These are phyloP conservation scores for Calonectria henricotiae DNA, from an alignment of 2,329 filamentous ascomycete species.

Conservation along the genomic window DNA sequence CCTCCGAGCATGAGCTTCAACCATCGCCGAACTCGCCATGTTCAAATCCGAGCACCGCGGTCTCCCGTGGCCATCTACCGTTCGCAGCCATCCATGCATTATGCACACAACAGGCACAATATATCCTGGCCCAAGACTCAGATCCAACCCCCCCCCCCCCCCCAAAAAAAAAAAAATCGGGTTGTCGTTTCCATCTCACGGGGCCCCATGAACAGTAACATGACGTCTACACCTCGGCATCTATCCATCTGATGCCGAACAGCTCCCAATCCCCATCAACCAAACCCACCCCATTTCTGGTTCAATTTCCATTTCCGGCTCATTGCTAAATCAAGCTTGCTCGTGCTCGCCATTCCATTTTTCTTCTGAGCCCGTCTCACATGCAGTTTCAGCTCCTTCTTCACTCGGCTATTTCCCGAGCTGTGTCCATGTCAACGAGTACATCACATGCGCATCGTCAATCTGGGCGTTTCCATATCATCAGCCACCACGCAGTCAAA, in stretches of 20 bases:
- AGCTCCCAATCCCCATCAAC: neutral
- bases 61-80: neutral
- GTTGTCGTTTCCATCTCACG: slow-evolving; percentile 19
- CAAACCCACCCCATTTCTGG: slow-evolving; percentile 3
- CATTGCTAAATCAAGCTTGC: neutral
- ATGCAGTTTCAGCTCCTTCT: slow-evolving; percentile 31
- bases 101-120: slow-evolving; percentile 14
- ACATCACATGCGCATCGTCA: slow-evolving; percentile 32
- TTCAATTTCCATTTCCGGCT: neutral
- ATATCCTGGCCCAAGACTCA: neutral
- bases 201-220: slow-evolving; percentile 19
- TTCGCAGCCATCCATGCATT: neutral
- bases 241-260: slow-evolving; percentile 19
- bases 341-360: neutral
- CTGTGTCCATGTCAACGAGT: slow-evolving; percentile 17
- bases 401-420: slow-evolving; percentile 47
- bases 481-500: slow-evolving; percentile 8
- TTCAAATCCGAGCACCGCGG: neutral
- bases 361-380: slow-evolving; percentile 36
- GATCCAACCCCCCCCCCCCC: neutral
- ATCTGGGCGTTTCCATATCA: slow-evolving; percentile 1
- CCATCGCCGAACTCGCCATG: slow-evolving; percentile 1
- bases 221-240: slow-evolving; percentile 14
- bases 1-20: slow-evolving; percentile 7
- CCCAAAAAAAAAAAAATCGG: neutral